Evolutionary conservation across 1,284 basidiomycete species (phyloP), one percentile per base, ranked within the genome.

Genomic region (Tylopilus sp.): DNA sequence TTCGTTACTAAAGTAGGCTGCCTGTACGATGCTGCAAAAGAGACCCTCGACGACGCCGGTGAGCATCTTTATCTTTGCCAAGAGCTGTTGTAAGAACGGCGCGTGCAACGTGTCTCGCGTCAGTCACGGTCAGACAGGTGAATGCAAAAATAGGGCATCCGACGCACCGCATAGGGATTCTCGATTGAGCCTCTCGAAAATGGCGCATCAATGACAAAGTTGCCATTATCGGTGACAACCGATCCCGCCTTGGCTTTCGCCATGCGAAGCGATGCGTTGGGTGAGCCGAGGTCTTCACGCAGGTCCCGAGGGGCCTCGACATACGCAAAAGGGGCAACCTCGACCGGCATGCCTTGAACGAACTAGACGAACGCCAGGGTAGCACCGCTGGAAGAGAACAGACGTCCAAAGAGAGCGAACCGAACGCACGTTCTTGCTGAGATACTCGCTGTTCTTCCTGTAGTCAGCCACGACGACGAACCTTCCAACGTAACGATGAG

Each of bases 1-100:
- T 72, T 85, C 79, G 61, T 97, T 97, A 18, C 96, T 96, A 73
- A 98, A 99, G 77, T 98, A 99, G 11, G 95, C 95, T 0, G 92
- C 93, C 67, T 88, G 82, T n/a, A 89, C 92, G 79, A 98, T 87
- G 47, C 84, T 75, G 65, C 91, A 94, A 76, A 99, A 99, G 19
- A 99, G 71, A 0, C 97, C 97, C 69, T 99, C 96, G 29, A 98
- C 89, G 11, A 99, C 93, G 49, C 97, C 96, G 1, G 96, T 98
- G 46, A 97, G 75, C 78, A 95, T 81, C 74, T 93, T 95, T 64
- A 94, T 85, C 53, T 75, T 73, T 11, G 70, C 68, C 69, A 92
- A 71, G 31, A 93, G 74, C 88, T 92, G 51, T 15, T 41, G 30
- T 35, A n/a, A 11, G 26, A 1, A 21, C 11, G 3, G 10, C 18